Conservation (phyloP, 1,284 basidiomycete species). For the Anthracocystis walkeri region DNA sequence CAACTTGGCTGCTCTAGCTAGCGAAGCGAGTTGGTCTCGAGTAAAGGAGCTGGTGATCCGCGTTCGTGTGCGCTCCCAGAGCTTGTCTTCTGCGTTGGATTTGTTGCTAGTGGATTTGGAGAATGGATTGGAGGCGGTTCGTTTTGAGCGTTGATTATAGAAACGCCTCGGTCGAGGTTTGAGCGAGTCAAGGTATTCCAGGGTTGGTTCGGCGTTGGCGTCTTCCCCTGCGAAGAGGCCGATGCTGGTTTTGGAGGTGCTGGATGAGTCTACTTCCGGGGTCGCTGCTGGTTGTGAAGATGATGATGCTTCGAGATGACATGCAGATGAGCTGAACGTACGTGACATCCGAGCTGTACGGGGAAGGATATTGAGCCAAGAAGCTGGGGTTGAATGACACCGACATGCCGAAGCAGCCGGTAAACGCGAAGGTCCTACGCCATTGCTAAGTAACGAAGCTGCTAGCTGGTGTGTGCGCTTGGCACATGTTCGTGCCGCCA, state of each 20-base stretch:
- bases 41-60: conserved; percentile 47
- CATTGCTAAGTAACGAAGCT: conserved; percentile 18
- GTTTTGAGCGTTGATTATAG: conserved; percentile 1
- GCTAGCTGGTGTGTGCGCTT: conserved; percentile 36
- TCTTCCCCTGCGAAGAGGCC: conserved; percentile 29
- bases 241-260: background rate
- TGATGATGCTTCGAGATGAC: background rate
- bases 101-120: conserved; percentile 14
- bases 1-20: conserved; percentile 32
- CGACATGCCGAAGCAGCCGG: conserved; percentile 15
- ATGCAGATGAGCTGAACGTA: conserved; percentile 12
- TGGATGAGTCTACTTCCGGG: background rate
- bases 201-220: conserved; percentile 32
- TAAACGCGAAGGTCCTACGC: conserved; percentile 37
- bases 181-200: conserved; percentile 50
- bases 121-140: conserved; percentile 24
- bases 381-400: conserved; percentile 12
- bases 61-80: conserved; percentile 37
- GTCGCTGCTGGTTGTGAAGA: background rate
- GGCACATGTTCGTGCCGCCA: conserved; percentile 31
- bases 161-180: conserved; percentile 13
- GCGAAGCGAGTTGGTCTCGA: conserved; percentile 32
- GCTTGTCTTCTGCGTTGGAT: conserved; percentile 29
- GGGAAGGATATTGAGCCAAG: background rate
- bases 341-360: background rate